Base-by-base conservation (phyloP, 2,329 filamentous ascomycete genomes). In the Alternaria alternata region DNA sequence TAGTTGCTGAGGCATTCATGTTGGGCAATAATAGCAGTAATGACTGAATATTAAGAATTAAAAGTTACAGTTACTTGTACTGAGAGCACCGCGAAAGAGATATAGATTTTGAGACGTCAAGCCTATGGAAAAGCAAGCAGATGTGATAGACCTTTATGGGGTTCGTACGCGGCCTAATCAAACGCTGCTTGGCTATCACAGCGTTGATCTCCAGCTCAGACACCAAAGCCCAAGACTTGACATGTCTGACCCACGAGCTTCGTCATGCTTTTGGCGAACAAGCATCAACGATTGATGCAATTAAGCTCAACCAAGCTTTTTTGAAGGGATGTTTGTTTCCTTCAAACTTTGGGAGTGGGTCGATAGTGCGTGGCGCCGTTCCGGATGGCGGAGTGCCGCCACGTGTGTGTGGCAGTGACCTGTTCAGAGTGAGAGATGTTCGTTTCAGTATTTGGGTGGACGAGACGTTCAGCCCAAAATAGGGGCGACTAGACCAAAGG, bases 1-100 rank as follows among this genome's bases (percentile, higher is more conserved):
- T 72, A 5, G 71, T 68, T 28, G 72, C 71, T 36, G 72, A 75
- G 47, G 71, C 72, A 38, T 75, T 73, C 72, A 75, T 75, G n/a
- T 24, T 62, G 42, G 14, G 18, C 42, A 26, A 28, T 22, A 51
- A 48, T 41, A 43, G 36, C 46, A 22, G 30, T 36, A 36, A 36
- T 6, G 46, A 49, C 32, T 42, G 39, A 16, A 42, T 16, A 24
- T 7, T 38, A 49, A 42, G 26, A 44, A 62, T 55, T 54, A 59
- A 4, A 34, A 54, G 51, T 64, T 63, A 64, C 22, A 34, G 39
- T 59, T 57, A 56, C 47, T 54, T 9, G 22, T 48, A 42, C 39
- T 44, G 42, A 52, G 59, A 51, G 41, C 18, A 8, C 34, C 16
- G 12, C 42, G 20, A 55, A 48, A 47, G 28, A 20, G 20, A 42